Evolutionary conservation across 331 rosid species (phyloP), one percentile per base, ranked within the genome.

Genomic region (Phaseolus coccineus): DNA sequence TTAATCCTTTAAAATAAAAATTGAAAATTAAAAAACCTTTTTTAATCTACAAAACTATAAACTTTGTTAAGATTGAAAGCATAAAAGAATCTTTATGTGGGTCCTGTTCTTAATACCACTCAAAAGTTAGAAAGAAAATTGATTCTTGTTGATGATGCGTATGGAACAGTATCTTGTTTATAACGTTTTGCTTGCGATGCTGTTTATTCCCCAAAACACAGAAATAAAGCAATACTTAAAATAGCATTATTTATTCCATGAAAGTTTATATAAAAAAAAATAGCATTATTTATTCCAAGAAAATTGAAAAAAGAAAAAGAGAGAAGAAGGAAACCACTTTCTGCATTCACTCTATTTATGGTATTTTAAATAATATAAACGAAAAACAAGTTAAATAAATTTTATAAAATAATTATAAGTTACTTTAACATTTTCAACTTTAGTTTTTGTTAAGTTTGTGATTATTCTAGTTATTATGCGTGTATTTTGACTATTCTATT

Each of bases 151-250:
- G 57, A 42, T 13, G 10, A 68, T 30, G 37, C 25, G 68, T 46
- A 25, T 39, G 82, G 50, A 46, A 76, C 5, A 67, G 82, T 27
- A 53, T 77, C 27, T 6, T 8, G 13, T 30, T 30, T 46, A 27
- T 1, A 69, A 70, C 5, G 31, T 4, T 3, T 39, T 31, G 69
- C 46, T 62, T 31, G 19, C 5, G 40, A 3, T 31, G 39, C 22
- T 59, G 5, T 35, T 59, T 16, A 19, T 52, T 55, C 0, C 31
- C 14, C 0, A 19, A 61, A 66, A 40, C 6, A 42, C 1, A 11
- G 24, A 5, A 44, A 12, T 3, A 24, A 6, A 44, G 2, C 9
- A 1, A 11, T 0, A 46, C 3, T 46, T 46, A 46, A 11, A 46
- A 46, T 52, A n/a, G 9, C 4, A 16, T 7, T 53, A 25, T 19